Base-by-base conservation (phyloP, 2,329 filamentous ascomycete species). In the Coniochaeta pulveracea region DNA sequence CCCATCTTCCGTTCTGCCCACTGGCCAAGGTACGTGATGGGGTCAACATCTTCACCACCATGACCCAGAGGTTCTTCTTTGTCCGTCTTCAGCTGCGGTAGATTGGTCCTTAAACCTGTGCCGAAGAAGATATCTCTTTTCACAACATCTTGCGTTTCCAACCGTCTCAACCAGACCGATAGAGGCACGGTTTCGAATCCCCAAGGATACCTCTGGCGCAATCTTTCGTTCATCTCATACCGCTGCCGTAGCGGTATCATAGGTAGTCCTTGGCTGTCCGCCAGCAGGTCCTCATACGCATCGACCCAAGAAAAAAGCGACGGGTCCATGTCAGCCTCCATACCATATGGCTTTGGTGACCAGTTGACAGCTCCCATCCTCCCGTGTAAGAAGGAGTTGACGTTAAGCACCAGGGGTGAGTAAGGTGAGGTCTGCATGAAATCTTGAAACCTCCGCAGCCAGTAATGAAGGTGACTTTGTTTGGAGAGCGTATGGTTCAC, bases 211-310 rank as follows among this genome's bases (percentile, higher is more conserved):
- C 14, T 23, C 6, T 34, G 22, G 2, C 6, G 8, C n/a, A 37
- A 19, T 15, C 26, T 15, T 14, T 22, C 33, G 21, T 40, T 40
- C 18, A 34, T 25, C 5, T 25, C 32, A 12, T 31, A 33, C 5
- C 35, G 40, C 15, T 12, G 12, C 10, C 28, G 33, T 15, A 68
- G 58, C 14, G 63, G 54, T 4, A 57, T 54, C 14, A 72, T 48
- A 3, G 51, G 47, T 6, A 55, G 51, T 4, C 60, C 60, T 10
- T 59, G 56, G n/a, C 57, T 59, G 12, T 60, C 58, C n/a, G 55
- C 52, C 10, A 75, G 54, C 11, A 76, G 59, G 40, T 75, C 70
- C 43, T 75, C 69, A 39, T 74, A 73, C 29, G 70, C 69, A 41
- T 74, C 69, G 19, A 64, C 56, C 41, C 71, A 75, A 7, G 64